These are phyloP conservation scores for Chrysochromulina tobinii DNA, from an alignment of 78 protist genomes.

Conservation along the genomic window DNA sequence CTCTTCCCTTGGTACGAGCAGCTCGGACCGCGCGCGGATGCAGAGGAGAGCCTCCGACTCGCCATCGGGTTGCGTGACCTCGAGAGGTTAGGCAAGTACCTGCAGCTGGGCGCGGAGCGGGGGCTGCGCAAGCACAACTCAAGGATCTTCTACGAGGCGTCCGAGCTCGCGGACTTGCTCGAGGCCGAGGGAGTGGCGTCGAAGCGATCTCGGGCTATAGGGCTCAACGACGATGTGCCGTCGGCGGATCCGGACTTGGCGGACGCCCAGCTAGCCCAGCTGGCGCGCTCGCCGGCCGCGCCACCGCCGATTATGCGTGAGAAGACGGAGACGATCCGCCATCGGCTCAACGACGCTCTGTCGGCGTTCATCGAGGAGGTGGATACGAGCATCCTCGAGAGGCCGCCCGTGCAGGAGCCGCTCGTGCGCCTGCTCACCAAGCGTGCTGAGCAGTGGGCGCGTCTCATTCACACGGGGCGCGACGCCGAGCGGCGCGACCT, in stretches of 20 bases:
- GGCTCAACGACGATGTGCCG: background rate
- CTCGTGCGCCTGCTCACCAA: background rate
- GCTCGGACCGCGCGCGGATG: background rate
- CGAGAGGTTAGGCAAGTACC: background rate
- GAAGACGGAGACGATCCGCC: background rate
- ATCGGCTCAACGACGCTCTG: background rate
- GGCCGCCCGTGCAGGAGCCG: background rate
- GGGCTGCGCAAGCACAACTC: background rate
- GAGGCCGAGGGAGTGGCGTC: background rate
- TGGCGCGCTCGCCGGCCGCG: background rate
- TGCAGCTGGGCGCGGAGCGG: background rate
- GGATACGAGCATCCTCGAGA: background rate
- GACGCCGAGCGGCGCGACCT: background rate
- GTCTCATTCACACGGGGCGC: background rate
- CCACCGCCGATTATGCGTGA: background rate
- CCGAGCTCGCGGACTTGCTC: background rate
- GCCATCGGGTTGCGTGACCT: background rate
- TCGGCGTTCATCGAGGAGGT: background rate
- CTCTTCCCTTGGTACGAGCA: constrained; percentile 6
- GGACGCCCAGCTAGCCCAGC: background rate
- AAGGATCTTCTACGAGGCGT: background rate
- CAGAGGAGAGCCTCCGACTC: background rate
- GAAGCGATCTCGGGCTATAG: background rate
- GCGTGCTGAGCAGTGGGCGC: background rate
- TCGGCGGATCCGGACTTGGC: background rate